phyloP scores from a whole-genome alignment of 2,329 filamentous ascomycete species.

The Rachicladosporium sp. region DNA sequence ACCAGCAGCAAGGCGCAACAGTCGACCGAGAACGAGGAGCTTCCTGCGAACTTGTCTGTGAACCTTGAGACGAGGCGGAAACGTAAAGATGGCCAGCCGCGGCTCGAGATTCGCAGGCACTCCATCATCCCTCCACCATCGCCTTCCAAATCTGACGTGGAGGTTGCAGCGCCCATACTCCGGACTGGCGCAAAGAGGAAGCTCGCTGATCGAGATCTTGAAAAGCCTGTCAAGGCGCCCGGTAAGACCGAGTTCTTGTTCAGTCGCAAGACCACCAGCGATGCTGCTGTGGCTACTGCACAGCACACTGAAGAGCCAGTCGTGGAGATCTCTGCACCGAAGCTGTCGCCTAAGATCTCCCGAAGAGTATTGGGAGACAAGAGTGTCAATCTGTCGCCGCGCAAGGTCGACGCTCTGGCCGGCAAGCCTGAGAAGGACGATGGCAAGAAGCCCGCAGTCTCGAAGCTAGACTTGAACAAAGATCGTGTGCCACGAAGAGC shows the following conservation, averaged over 20 bases:
- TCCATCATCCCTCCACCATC: slow-evolving; percentile 30
- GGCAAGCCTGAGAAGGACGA: slow-evolving; percentile 10
- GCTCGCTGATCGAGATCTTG: slow-evolving; percentile 41
- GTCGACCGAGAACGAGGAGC: slow-evolving; percentile 15
- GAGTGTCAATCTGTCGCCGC: slow-evolving; percentile 25
- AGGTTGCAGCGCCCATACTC: slow-evolving; percentile 20
- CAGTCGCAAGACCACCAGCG: slow-evolving; percentile 24
- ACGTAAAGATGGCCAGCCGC: slow-evolving; percentile 38
- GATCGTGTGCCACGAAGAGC: slow-evolving; percentile 16
- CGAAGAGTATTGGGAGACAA: slow-evolving; percentile 30
- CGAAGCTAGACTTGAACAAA: slow-evolving; percentile 6
- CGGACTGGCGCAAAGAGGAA: slow-evolving; percentile 46
- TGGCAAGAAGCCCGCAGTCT: slow-evolving; percentile 8
- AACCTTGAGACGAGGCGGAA: slow-evolving; percentile 42
- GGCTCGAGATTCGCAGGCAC: slow-evolving; percentile 28
- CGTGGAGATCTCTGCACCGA: slow-evolving; percentile 1
- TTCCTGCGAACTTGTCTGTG: slow-evolving; percentile 27
- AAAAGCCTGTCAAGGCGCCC: slow-evolving; percentile 24
- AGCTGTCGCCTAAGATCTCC: neutral
- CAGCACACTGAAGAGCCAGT: slow-evolving; percentile 1
- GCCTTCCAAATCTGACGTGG: slow-evolving; percentile 24
- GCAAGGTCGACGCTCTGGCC: slow-evolving; percentile 9
- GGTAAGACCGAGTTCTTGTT: slow-evolving; percentile 35
- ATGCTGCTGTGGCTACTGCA: neutral
- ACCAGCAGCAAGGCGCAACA: slow-evolving; percentile 1